phyloP scores from a whole-genome alignment of 768 basidiomycete species.

The Phylloporus sp. region DNA sequence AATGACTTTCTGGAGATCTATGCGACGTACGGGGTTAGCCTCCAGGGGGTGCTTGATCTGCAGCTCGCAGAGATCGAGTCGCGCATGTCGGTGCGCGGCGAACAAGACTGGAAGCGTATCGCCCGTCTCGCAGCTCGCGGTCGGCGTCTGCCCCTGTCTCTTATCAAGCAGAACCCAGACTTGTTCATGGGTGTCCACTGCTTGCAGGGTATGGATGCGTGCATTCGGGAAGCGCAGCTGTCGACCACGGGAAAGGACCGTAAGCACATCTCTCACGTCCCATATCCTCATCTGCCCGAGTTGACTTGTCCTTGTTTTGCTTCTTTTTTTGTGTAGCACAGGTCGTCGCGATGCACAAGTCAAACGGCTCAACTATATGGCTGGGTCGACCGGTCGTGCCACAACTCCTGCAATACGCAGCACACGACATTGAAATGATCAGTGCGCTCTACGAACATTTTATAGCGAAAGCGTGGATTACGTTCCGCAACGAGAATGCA shows the following conservation, averaged over 20 bases:
- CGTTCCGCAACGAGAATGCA: slow-evolving; percentile 2
- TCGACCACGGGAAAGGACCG: slow-evolving; percentile 31
- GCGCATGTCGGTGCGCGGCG: slow-evolving; percentile 22
- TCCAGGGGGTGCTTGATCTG: slow-evolving; percentile 37
- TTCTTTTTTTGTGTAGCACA: slow-evolving; percentile 20
- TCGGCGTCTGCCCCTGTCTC: slow-evolving; percentile 20
- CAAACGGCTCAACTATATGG: slow-evolving; percentile 31
- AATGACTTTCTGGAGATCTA: slow-evolving; percentile 38
- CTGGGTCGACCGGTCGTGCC: slow-evolving; percentile 34
- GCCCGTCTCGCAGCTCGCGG: slow-evolving; percentile 24
- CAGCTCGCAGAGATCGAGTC: slow-evolving; percentile 39
- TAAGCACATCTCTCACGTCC: slow-evolving; percentile 13
- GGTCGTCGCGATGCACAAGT: slow-evolving; percentile 37
- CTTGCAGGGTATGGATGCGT: slow-evolving; percentile 35
- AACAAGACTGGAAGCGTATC: slow-evolving; percentile 25
- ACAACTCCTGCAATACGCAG: slow-evolving; percentile 38
- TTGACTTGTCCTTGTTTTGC: not conserved
- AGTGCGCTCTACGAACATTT: slow-evolving; percentile 35
- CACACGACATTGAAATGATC: slow-evolving; percentile 41
- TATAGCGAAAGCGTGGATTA: slow-evolving; percentile 23
- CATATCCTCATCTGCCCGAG: not conserved
- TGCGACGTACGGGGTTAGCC: slow-evolving; percentile 22
- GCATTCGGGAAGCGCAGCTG: slow-evolving; percentile 26
- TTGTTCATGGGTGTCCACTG: slow-evolving; percentile 32
- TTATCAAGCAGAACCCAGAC: slow-evolving; percentile 22